Base-by-base conservation (phyloP, 768 basidiomycete genomes). In the Podaxis sp. region DNA sequence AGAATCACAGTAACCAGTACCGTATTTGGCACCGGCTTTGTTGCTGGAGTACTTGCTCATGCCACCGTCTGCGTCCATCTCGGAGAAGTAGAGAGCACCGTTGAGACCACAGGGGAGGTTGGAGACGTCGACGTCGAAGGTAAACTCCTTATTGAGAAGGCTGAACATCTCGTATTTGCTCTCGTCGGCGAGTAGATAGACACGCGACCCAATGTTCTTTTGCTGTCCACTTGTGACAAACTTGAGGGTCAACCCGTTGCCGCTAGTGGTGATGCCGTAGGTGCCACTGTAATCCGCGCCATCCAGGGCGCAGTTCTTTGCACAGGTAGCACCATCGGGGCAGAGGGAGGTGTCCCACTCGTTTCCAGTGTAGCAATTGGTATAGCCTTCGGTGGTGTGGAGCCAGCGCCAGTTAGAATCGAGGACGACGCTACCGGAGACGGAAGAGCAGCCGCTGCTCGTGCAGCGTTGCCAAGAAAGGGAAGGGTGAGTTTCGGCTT, bases 341-440 rank as follows among this genome's bases (percentile, higher is more conserved):
- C 80, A 82, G 52, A 80, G 65, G 48, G 79, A 70, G 3, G 74
- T 64, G 44, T 69, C 64, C 66, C 68, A 69, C 42, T 65, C 66
- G 59, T 69, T 69, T 17, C 66, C 68, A 46, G 79, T 81, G 66
- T 71, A 73, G 64, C 71, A 73, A 59, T 73, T 73, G 65, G 67
- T 71, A 44, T 64, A 68, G 57, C 69, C 65, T 39, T 57, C 40
- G 51, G 67, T 70, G 61, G 56, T 65, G 66, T 77, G 75, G 22
- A 75, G 63, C 77, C 77, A 80, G 52, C 80, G 78, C 80, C 79
- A 81, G 73, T 80, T 80, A 54, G 76, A 53, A 68, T 80, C 80
- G 69, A 81, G 75, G 19, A 76, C 76, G 63, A 81, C 73, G 9
- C 66, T 52, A 46, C 68, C 68, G 13, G 61, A 63, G 42, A 64